Evolutionary conservation across 2,329 filamentous ascomycete species (phyloP).

Genomic region (Thelonectria olida): DNA sequence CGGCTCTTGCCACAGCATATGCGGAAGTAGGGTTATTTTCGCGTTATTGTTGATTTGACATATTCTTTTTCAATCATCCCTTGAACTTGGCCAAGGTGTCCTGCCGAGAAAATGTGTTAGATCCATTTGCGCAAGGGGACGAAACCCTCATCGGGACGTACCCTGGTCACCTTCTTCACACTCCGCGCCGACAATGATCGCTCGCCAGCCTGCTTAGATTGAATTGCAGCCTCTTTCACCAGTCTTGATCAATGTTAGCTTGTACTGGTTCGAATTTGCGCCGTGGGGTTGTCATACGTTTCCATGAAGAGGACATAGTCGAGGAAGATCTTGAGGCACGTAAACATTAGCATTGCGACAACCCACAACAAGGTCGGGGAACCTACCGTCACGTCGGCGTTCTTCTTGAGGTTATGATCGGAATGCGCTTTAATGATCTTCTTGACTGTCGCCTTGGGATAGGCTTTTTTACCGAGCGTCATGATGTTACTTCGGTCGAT

Average conservation of each 20-base stretch:
- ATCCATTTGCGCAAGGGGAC: neutral
- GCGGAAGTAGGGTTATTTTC: neutral
- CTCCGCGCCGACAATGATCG: conserved; percentile 78
- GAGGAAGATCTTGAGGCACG: conserved; percentile 75
- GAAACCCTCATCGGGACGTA: conserved; percentile 50
- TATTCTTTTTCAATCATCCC: conserved; percentile 56
- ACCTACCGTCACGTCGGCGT: conserved; percentile 83
- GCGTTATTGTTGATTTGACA: neutral
- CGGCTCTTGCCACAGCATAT: neutral
- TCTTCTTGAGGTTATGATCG: conserved; percentile 81
- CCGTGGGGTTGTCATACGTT: conserved; percentile 51
- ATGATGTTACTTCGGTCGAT: conserved; percentile 32
- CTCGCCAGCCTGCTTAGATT: conserved; percentile 78
- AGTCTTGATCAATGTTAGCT: conserved; percentile 59
- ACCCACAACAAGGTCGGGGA: conserved; percentile 28
- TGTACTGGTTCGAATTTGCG: neutral
- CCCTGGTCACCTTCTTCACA: conserved; percentile 80
- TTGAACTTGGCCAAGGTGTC: conserved; percentile 75
- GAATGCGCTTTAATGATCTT: conserved; percentile 92
- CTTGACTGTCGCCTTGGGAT: conserved; percentile 85
- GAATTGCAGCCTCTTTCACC: conserved; percentile 81
- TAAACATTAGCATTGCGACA: conserved; percentile 35
- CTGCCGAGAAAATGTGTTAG: conserved; percentile 49
- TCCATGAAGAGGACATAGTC: conserved; percentile 87
- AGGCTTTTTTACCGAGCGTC: conserved; percentile 72